Evolutionary conservation across 257 asterid genomes (phyloP), one percentile per base, ranked within the genome.

Genomic region (Avicennia marina): DNA sequence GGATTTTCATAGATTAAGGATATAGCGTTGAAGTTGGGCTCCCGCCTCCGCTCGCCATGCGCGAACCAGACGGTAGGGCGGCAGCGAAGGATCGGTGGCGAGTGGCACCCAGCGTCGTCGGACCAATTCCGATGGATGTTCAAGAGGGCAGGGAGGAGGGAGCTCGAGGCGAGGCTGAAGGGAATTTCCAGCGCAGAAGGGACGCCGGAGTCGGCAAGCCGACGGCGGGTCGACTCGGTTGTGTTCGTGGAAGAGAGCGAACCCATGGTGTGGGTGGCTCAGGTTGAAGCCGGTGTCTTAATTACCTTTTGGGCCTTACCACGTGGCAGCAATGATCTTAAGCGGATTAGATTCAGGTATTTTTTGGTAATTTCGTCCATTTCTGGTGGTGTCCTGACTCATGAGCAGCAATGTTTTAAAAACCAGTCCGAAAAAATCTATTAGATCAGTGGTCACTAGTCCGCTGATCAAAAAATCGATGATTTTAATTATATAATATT

Each of bases 191-290:
- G 94, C 66, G 98, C 96, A 2, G 94, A 87, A 55, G 87, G 84
- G 5, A 87, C 94, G 53, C 98, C 98, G 73, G 80, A 84, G 53
- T 90, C 98, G 65, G 95, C 94, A 27, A 91, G 96, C 62, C 90
- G 95, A n/a, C 89, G 98, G 68, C 79, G 98, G 48, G 81, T 73
- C 45, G 96, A 87, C 41, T 83, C 95, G 64, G 78, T 88, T 6
- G 91, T 87, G 62, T 85, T 90, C 70, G 88, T 83, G 33, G 96
- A 90, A 72, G 98, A 87, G 81, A 83, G 61, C 68, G 96, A 85
- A 75, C 94, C 94, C 1, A 87, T 85, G 69, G 98, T 88, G 85
- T 91, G 98, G 98, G 98, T 91, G 64, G 96, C 96, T 22, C 98
- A 91, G 72, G 96, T 91, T 59, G 98, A 91, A 62, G 90, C 96